phyloP scores from a whole-genome alignment of 208 protist species.

The Hexamita inflata region DNA sequence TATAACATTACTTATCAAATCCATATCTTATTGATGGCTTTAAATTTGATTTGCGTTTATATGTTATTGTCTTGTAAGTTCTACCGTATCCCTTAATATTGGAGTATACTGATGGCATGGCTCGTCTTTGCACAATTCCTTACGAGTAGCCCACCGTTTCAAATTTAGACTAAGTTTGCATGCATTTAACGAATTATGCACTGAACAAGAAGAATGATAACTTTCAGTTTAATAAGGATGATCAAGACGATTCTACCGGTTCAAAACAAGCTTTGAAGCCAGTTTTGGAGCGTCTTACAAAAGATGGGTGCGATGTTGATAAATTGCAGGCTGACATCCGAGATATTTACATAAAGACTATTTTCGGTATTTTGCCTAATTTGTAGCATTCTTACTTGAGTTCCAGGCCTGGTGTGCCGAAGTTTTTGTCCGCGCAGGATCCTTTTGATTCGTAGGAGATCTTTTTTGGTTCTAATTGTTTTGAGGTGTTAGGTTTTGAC shows the following conservation, averaged over 20 bases:
- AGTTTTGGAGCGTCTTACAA: constrained; percentile 61
- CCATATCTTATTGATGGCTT: constrained; percentile 69
- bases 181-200: constrained; percentile 88
- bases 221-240: constrained; percentile 69
- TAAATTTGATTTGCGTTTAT: constrained; percentile 83
- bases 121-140: constrained; percentile 68
- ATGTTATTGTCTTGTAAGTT: constrained; percentile 68
- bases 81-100: constrained; percentile 62
- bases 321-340: constrained; percentile 13
- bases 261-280: constrained; percentile 72
- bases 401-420: constrained; percentile 38
- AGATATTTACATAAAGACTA: constrained; percentile 41
- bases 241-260: constrained; percentile 51
- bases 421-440: not conserved
- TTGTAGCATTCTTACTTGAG: constrained; percentile 15
- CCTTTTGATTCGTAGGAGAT: not conserved
- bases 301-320: constrained; percentile 25
- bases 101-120: constrained; percentile 72
- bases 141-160: constrained; percentile 62
- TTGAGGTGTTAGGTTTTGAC: constrained; percentile 47
- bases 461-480: constrained; percentile 26
- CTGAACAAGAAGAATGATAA: constrained; percentile 73
- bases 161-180: constrained; percentile 64
- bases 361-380: constrained; percentile 23
- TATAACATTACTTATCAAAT: constrained; percentile 70